phyloP scores from a whole-genome alignment of 2,329 filamentous ascomycete genomes.

The Hypoxylon sp. region DNA sequence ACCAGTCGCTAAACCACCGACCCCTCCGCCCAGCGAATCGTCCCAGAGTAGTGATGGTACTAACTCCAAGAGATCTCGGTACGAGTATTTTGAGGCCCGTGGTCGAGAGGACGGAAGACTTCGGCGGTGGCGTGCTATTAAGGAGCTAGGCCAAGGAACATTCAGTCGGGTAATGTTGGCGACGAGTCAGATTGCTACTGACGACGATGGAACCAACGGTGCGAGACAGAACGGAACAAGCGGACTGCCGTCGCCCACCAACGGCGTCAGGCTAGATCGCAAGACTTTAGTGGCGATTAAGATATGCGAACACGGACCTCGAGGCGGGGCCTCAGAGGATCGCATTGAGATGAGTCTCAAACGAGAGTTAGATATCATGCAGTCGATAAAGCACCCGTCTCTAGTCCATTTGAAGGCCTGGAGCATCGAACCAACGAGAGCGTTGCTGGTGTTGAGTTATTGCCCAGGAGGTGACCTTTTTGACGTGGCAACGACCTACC shows the following conservation, averaged over 20 bases:
- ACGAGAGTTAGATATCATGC: slow-evolving; percentile 94
- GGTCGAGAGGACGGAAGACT: slow-evolving; percentile 78
- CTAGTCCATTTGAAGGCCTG: slow-evolving; percentile 93
- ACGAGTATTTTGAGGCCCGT: slow-evolving; percentile 79
- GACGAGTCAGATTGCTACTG: slow-evolving; percentile 77
- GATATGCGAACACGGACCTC: slow-evolving; percentile 93
- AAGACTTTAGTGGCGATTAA: slow-evolving; percentile 94
- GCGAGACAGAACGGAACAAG: slow-evolving; percentile 55
- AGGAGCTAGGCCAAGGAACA: slow-evolving; percentile 89
- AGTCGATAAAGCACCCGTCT: slow-evolving; percentile 87
- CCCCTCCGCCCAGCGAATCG: slow-evolving; percentile 85
- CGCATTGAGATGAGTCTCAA: slow-evolving; percentile 94
- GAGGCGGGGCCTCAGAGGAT: slow-evolving; percentile 92
- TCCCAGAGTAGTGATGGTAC: slow-evolving; percentile 64
- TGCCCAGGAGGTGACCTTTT: slow-evolving; percentile 96
- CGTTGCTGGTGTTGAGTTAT: slow-evolving; percentile 89
- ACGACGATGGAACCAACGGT: slow-evolving; percentile 63
- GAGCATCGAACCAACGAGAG: slow-evolving; percentile 85
- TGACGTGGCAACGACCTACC: slow-evolving; percentile 84
- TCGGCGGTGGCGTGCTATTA: slow-evolving; percentile 83
- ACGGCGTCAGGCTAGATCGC: slow-evolving; percentile 67
- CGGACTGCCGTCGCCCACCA: slow-evolving; percentile 54
- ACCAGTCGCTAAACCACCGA: slow-evolving; percentile 76
- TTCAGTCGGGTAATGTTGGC: slow-evolving; percentile 96
- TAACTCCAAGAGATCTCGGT: slow-evolving; percentile 60